phyloP scores from a whole-genome alignment of 2,329 filamentous ascomycete species.

The Ascochyta koolunga region DNA sequence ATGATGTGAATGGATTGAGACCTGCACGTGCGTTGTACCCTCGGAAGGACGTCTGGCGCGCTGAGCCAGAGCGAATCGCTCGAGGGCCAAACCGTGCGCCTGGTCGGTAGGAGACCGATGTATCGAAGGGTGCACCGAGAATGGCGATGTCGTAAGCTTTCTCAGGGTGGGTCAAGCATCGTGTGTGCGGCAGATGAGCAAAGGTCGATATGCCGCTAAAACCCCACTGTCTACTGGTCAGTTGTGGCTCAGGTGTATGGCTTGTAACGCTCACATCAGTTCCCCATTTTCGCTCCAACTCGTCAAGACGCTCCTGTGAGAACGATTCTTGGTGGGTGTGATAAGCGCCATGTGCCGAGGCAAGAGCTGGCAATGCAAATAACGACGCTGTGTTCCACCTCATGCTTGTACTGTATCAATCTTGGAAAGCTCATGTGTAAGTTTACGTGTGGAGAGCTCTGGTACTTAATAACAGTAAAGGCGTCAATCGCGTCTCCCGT shows the following conservation, averaged over 20 bases:
- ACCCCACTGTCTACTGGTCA: constrained; percentile 56
- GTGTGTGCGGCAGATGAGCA: constrained; percentile 56
- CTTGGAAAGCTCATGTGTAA: not conserved
- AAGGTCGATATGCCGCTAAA: constrained; percentile 73
- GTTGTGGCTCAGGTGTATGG: not conserved
- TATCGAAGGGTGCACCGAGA: constrained; percentile 58
- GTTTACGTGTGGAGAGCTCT: not conserved
- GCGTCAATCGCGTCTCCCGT: constrained; percentile 16
- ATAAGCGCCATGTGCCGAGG: constrained; percentile 20
- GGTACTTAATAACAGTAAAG: constrained; percentile 6
- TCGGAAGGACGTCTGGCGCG: constrained; percentile 78
- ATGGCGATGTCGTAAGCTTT: constrained; percentile 56
- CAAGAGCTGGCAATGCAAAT: constrained; percentile 7
- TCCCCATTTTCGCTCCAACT: constrained; percentile 50
- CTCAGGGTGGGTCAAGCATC: constrained; percentile 56
- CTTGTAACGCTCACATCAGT: constrained; percentile 40
- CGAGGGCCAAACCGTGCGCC: constrained; percentile 78
- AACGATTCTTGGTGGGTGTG: constrained; percentile 38
- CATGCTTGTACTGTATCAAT: not conserved
- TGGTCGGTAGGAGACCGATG: constrained; percentile 53
- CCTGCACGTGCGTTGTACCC: constrained; percentile 82
- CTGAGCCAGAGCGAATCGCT: constrained; percentile 82
- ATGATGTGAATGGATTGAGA: constrained; percentile 82
- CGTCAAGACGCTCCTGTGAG: constrained; percentile 39
- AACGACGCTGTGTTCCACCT: constrained; percentile 10